A percentile compares a stretch with the other conserved stretches of the same genome.
phyloP scores from a whole-genome alignment of 2,329 filamentous ascomycete species.

The Trichoderma koningii region DNA sequence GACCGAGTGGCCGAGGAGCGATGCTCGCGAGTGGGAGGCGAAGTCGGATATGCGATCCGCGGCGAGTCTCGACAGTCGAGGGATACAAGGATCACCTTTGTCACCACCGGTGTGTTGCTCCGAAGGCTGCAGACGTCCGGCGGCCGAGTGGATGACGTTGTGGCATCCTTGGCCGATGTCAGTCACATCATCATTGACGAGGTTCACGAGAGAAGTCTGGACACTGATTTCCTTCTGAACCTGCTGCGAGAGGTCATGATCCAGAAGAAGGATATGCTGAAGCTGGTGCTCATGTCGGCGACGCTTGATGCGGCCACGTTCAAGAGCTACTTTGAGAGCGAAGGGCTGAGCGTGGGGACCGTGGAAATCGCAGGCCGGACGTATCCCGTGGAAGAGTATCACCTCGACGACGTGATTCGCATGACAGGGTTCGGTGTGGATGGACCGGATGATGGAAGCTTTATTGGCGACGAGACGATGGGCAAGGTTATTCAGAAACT shows the following conservation, averaged over 20 bases:
- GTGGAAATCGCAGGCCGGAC: slow-evolving; percentile 89
- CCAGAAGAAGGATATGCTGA: slow-evolving; percentile 74
- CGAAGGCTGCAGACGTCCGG: slow-evolving; percentile 89
- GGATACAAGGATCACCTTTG: slow-evolving; percentile 87
- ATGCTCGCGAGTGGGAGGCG: slow-evolving; percentile 76
- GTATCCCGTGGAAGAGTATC: slow-evolving; percentile 85
- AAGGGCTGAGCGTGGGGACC: slow-evolving; percentile 68
- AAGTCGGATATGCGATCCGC: slow-evolving; percentile 89
- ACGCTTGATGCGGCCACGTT: slow-evolving; percentile 90
- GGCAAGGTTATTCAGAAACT: slow-evolving; percentile 71
- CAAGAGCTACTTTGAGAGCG: slow-evolving; percentile 75
- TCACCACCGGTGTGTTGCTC: slow-evolving; percentile 91
- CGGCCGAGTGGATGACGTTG: slow-evolving; percentile 75
- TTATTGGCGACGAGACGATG: slow-evolving; percentile 57
- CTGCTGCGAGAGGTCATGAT: slow-evolving; percentile 80
- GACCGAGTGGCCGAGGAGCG: slow-evolving; percentile 94
- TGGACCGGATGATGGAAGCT: slow-evolving; percentile 47
- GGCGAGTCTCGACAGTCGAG: slow-evolving; percentile 78
- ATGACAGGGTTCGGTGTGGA: slow-evolving; percentile 70
- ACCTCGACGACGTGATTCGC: slow-evolving; percentile 82
- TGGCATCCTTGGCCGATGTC: slow-evolving; percentile 80
- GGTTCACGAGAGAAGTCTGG: slow-evolving; percentile 91
- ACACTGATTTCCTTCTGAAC: slow-evolving; percentile 91
- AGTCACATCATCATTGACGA: slow-evolving; percentile 96
- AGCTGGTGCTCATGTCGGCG: slow-evolving; percentile 93